Conservation (phyloP, 768 basidiomycete genomes). For the Russula dissimulans region DNA sequence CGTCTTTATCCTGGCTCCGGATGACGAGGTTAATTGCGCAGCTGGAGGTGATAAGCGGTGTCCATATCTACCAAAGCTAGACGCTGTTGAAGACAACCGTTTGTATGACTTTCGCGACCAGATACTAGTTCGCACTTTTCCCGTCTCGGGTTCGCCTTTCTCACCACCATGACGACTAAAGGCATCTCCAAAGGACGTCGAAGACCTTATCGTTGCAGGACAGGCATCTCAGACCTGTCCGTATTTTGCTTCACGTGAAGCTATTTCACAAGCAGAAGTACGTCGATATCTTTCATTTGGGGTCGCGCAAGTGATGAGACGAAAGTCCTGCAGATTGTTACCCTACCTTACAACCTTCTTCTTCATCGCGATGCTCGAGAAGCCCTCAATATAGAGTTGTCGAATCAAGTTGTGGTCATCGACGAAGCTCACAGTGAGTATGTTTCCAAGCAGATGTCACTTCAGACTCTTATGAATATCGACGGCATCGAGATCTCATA, state of each 20-base stretch:
- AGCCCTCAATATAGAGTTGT: conserved; percentile 77
- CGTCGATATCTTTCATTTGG: neutral
- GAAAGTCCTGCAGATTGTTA: conserved; percentile 53
- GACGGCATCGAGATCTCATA: conserved; percentile 55
- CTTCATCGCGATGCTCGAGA: conserved; percentile 77
- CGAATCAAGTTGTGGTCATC: conserved; percentile 77
- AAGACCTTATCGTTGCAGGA: conserved; percentile 76
- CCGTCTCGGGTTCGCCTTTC: neutral
- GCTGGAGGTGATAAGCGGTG: conserved; percentile 66
- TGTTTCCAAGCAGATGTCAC: neutral
- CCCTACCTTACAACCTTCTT: conserved; percentile 88
- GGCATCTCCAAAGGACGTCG: conserved; percentile 90
- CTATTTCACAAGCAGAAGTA: conserved; percentile 88
- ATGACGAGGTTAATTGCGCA: conserved; percentile 8
- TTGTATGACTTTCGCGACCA: conserved; percentile 85
- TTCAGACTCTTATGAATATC: neutral
- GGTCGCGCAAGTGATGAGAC: neutral
- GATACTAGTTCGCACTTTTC: conserved; percentile 52
- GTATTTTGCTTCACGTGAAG: conserved; percentile 84
- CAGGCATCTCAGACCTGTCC: conserved; percentile 67
- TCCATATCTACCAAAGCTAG: conserved; percentile 59
- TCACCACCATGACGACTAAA: conserved; percentile 24
- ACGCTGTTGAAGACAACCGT: conserved; percentile 43
- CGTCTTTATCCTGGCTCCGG: neutral
- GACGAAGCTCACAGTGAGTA: conserved; percentile 94